These are phyloP conservation scores for Teunomyces barrocoloradensis DNA, from an alignment of 805 yeast genomes.

Conservation along the genomic window DNA sequence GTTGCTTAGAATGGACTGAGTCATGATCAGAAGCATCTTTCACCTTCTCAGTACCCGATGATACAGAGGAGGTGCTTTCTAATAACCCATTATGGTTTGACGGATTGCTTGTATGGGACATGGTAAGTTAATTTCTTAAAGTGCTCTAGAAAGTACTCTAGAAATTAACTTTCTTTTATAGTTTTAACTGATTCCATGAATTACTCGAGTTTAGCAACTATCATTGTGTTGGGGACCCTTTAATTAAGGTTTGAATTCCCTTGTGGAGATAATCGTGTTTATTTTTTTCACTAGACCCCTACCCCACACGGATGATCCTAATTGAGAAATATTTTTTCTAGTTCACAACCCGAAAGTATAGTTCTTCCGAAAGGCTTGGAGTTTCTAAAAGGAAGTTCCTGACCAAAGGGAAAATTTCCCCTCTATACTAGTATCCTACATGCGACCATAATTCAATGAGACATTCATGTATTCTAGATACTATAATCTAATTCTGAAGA, in stretches of 20 bases:
- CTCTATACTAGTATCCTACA: no score
- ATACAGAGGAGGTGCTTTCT: constrained; percentile 10
- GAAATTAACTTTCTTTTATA: neutral
- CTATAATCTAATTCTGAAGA: no score
- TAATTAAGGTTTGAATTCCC: neutral
- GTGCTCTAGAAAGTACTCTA: neutral
- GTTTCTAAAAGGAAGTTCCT: neutral
- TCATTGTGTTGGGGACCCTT: neutral
- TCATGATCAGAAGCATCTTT: constrained; percentile 15
- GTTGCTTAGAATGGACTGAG: constrained; percentile 15
- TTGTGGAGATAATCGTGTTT: neutral
- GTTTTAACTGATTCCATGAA: neutral
- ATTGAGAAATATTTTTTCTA: neutral
- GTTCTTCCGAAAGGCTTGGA: neutral
- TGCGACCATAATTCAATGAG: no score
- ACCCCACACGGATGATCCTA: neutral
- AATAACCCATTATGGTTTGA: constrained; percentile 10
- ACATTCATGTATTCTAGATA: no score
- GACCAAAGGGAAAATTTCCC: no score
- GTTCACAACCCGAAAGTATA: neutral
- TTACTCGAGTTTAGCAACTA: neutral
- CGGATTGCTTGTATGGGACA: neutral
- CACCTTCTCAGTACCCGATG: constrained; percentile 11
- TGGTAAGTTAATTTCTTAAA: neutral
- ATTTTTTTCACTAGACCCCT: neutral